Base-by-base conservation (phyloP, 2,329 filamentous ascomycete species). In the Fonsecaea pugnacius region DNA sequence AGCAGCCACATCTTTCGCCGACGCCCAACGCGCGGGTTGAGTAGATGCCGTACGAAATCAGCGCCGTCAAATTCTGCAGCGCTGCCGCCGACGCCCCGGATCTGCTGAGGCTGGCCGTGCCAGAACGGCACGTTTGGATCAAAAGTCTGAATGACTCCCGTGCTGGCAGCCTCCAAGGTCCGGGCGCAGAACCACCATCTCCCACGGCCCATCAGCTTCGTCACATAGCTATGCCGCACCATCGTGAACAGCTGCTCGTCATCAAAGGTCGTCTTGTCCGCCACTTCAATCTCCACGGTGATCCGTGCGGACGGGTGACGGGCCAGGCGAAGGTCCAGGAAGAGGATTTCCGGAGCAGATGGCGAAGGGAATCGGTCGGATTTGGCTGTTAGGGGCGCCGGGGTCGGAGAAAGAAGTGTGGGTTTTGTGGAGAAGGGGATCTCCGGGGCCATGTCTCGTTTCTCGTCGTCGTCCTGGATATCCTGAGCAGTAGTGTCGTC, bases 1-100 rank as follows among this genome's bases (percentile, higher is more conserved):
- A 70, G 62, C 14, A 71, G 67, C 67, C 67, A 72, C 50, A 62
- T 54, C 51, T 70, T 71, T 14, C 70, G 60, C n/a, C 67, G 64
- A 6, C 63, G 65, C 12, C 70, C 69, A 18, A 64, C 43, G 9
- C 54, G 60, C 24, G 70, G 70, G 16, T 65, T 62, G 7, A 50
- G 56, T 7, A 72, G 58, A 36, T 70, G 66, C 12, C 58, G 50
- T 2, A 67, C 27, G 40, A 72, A 70, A 48, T 69, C 66, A 14
- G 50, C 43, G 40, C 62, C 58, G 50, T 70, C 63, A 60, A 69
- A 65, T 12, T 48, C n/a, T 14, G 14, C 33, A 18, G 14, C 14
- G 18, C 40, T 18, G 12, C 2, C 40, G 40, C 40, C 18, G 12
- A 6, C n/a, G n/a, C n/a, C n/a, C 8, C 40, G 6, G 21, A 46